Evolutionary conservation across 352 stramenopile genomes (phyloP), one percentile per base, ranked within the genome.

Genomic region (Phytophthora citricola): DNA sequence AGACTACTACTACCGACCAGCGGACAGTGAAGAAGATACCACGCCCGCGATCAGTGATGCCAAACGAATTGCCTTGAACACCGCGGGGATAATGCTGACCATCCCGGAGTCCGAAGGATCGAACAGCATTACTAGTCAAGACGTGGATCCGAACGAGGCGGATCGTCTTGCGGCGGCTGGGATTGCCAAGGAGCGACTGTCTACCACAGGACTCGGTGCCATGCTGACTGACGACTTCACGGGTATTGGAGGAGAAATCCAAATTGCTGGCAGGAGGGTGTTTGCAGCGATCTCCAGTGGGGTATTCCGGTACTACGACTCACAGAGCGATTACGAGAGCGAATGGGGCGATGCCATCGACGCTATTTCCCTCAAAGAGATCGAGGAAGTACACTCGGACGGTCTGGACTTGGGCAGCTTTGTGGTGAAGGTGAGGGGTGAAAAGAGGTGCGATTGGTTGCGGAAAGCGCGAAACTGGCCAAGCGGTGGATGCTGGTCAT

Each of bases 401-500:
- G 83, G 81, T 4, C 74, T 90, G 41, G 75, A 90, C 58, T 68
- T 81, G 38, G 83, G 81, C 20, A 90, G 82, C 60, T 93, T 96
- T 66, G 81, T 92, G 8, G 78, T 94, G 5, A 87, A 89, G 57
- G 79, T 96, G 11, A 75, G 77, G 24, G 75, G 83, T 29, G 85
- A 94, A 60, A 88, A 53, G 75, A 92, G 26, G 81, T 94, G 15
- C 80, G 85, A 56, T 68, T 96, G 20, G 73, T 92, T 12, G 86
- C 86, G 2, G 83, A 93, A 63, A 90, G 69, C 27, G 79, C 74
- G 0, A 87, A 86, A 59, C 58, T 81, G 22, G 85, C 87, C 5
- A 94, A 94, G 71, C 73, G 77, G 17, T 96, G 88, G 88, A 96
- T 96, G 88, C 76, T 96, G 17, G 85, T 94, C 9, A 94, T 96